These are phyloP conservation scores for Austropuccinia psidii DNA, from an alignment of 1,284 basidiomycete genomes.

Conservation along the genomic window DNA sequence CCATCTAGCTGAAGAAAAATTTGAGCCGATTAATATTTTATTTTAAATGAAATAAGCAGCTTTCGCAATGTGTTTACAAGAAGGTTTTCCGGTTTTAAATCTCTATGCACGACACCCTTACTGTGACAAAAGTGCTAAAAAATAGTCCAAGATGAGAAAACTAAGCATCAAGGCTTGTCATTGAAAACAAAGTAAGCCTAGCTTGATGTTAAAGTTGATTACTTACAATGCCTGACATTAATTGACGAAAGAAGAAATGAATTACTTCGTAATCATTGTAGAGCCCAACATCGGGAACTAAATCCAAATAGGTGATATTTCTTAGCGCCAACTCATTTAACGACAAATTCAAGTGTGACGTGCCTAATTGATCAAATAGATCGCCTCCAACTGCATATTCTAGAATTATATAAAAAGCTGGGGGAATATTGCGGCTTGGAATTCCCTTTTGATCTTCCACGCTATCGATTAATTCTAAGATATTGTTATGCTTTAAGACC, in stretches of 20 bases:
- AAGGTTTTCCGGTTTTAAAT: constrained; percentile 52
- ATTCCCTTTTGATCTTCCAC: constrained; percentile 53
- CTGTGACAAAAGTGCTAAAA: constrained; percentile 25
- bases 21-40: background rate
- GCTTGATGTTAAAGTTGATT: background rate
- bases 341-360: background rate
- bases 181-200: background rate
- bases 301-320: background rate
- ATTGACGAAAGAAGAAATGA: constrained; percentile 82
- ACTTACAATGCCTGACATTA: constrained; percentile 61
- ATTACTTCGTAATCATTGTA: constrained; percentile 65
- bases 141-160: background rate
- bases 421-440: constrained; percentile 53
- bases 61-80: constrained; percentile 43
- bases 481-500: constrained; percentile 68
- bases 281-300: constrained; percentile 70
- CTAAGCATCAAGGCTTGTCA: background rate
- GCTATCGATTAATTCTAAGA: constrained; percentile 62
- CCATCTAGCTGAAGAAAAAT: constrained; percentile 26
- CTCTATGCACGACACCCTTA: constrained; percentile 54
- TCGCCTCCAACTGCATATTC: constrained; percentile 91
- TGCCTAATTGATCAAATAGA: constrained; percentile 92
- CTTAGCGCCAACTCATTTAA: background rate
- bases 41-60: background rate
- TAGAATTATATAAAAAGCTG: constrained; percentile 83